Conservation (phyloP, 1,284 basidiomycete genomes). For the Neonothopanus nambi region DNA sequence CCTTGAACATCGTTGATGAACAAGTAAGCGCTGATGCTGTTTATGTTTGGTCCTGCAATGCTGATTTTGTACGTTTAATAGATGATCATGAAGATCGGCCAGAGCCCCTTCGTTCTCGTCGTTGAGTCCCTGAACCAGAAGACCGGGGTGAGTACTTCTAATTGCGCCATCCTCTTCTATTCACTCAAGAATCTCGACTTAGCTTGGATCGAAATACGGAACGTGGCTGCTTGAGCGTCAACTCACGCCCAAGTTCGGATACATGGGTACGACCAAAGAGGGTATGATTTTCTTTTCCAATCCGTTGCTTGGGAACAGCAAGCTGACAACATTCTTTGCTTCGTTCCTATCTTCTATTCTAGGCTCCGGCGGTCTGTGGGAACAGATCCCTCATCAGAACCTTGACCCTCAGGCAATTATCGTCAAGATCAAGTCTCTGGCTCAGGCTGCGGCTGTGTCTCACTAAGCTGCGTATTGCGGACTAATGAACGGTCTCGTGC, state of each 20-base stretch:
- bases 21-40: constrained; percentile 39
- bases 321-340: not conserved
- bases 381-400: constrained; percentile 77
- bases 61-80: constrained; percentile 24
- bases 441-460: constrained; percentile 20
- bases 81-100: constrained; percentile 69
- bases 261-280: constrained; percentile 81
- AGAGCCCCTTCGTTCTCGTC: constrained; percentile 74
- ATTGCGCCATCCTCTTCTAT: not conserved
- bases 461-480: constrained; percentile 9
- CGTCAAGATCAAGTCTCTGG: constrained; percentile 58
- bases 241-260: constrained; percentile 77
- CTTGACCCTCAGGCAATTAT: constrained; percentile 75
- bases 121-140: constrained; percentile 86
- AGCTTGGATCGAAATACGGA: constrained; percentile 80
- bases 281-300: constrained; percentile 38
- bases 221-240: constrained; percentile 82
- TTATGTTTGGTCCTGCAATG: not conserved
- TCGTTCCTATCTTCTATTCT: constrained; percentile 12
- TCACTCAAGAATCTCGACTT: not conserved
- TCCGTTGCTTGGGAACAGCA: not conserved
- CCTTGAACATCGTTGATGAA: constrained; percentile 82
- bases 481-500: too few species aligned
- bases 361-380: constrained; percentile 78
- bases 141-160: constrained; percentile 62